Percentiles rank a stretch among this genome's conserved stretches.
Evolutionary conservation across 2,329 filamentous ascomycete genomes (phyloP).

Genomic region (Myriangium duriaei): DNA sequence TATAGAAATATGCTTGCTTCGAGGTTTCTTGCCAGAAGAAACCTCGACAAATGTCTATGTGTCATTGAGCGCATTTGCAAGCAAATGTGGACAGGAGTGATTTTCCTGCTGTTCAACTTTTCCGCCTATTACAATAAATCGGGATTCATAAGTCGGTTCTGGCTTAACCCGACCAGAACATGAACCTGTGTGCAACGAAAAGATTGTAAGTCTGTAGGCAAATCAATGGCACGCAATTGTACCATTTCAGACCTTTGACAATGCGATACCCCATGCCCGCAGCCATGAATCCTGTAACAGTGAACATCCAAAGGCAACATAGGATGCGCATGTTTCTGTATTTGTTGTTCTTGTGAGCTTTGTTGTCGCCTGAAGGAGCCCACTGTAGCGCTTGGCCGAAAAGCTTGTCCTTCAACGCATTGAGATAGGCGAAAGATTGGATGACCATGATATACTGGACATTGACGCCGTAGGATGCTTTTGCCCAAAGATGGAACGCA

Average conservation of each 20-base stretch:
- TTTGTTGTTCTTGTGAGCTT: conserved; percentile 31
- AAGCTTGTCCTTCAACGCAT: conserved; percentile 31
- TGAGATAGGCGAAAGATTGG: conserved; percentile 32
- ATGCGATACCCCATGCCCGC: conserved; percentile 26
- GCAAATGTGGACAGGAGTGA: too few relatives aligned
- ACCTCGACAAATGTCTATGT: too few relatives aligned
- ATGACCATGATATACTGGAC: conserved; percentile 32
- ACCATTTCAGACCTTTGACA: conserved; percentile 26
- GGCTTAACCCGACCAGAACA: conserved; percentile 22
- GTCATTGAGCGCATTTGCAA: too few relatives aligned
- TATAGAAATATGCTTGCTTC: too few relatives aligned
- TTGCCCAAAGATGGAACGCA: conserved; percentile 30
- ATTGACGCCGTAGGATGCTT: conserved; percentile 30
- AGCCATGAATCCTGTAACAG: conserved; percentile 23
- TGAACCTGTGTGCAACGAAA: conserved; percentile 29
- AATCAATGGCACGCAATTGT: conserved; percentile 28
- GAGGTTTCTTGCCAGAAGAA: too few relatives aligned
- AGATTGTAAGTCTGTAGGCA: conserved; percentile 29
- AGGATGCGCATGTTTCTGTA: conserved; percentile 33
- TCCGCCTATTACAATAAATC: too few relatives aligned
- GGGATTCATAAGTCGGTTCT: too few relatives aligned
- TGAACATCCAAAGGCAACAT: conserved; percentile 27
- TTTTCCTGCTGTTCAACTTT: too few relatives aligned
- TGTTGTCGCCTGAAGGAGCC: conserved; percentile 29
- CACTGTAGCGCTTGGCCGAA: conserved; percentile 29